A percentile compares a stretch with the other conserved stretches of the same genome.
Evolutionary conservation across 768 basidiomycete species (phyloP).

Genomic region (Chlorophyllum brunneum): DNA sequence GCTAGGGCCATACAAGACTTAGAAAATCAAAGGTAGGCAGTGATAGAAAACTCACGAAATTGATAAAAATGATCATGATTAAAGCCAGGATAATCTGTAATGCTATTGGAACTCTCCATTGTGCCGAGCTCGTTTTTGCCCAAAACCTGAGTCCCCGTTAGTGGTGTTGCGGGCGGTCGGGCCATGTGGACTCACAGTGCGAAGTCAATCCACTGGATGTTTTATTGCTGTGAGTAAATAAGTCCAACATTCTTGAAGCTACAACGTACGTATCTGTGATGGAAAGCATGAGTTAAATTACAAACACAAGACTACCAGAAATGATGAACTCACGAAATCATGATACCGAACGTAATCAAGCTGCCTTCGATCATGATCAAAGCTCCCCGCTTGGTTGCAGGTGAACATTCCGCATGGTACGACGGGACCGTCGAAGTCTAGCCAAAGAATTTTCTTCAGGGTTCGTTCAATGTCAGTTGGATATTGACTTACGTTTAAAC

Average conservation of each 20-base stretch:
- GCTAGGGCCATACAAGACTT: constrained; percentile 25
- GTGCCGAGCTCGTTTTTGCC: constrained; percentile 44
- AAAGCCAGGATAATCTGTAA: constrained; percentile 55
- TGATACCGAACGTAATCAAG: constrained; percentile 60
- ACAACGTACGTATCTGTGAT: constrained; percentile 16
- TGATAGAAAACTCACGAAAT: constrained; percentile 37
- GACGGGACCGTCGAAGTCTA: constrained; percentile 64
- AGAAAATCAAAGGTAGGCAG: background rate
- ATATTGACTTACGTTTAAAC: constrained; percentile 42
- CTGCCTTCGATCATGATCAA: constrained; percentile 65
- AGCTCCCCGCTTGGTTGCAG: constrained; percentile 53
- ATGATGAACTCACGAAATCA: constrained; percentile 46
- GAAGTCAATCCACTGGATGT: constrained; percentile 58
- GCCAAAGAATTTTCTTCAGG: background rate
- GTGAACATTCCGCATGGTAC: constrained; percentile 66
- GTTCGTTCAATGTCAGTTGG: background rate
- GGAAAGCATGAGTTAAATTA: constrained; percentile 28
- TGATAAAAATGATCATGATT: constrained; percentile 45
- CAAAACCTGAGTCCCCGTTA: constrained; percentile 37
- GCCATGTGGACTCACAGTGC: constrained; percentile 40
- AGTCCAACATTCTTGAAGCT: background rate
- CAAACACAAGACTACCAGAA: constrained; percentile 42
- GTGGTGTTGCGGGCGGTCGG: background rate
- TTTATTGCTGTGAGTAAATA: background rate
- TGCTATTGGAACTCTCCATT: constrained; percentile 63